phyloP scores from a whole-genome alignment of 2,329 filamentous ascomycete genomes.

The Xylaria sp. region DNA sequence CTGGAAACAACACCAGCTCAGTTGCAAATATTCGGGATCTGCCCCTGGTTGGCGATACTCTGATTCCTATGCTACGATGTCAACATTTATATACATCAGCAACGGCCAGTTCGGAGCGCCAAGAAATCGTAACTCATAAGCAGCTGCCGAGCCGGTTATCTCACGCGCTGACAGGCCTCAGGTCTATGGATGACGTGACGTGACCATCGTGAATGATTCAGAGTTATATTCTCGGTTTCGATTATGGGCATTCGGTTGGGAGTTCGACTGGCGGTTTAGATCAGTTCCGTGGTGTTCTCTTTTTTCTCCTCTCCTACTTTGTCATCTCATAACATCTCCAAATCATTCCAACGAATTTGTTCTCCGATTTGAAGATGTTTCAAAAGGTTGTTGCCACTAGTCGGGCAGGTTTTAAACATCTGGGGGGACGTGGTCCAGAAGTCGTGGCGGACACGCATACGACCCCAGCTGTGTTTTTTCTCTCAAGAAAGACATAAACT shows the following conservation, averaged over 20 bases:
- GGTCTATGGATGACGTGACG: constrained; percentile 31
- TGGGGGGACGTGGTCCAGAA: constrained; percentile 14
- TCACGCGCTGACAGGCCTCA: constrained; percentile 20
- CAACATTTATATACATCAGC: constrained; percentile 12
- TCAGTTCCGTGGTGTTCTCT: constrained; percentile 25
- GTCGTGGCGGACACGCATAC: constrained; percentile 12
- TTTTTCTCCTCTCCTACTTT: constrained; percentile 32
- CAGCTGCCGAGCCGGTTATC: constrained; percentile 18
- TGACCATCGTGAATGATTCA: constrained; percentile 34
- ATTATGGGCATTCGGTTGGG: constrained; percentile 36
- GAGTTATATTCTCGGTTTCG: constrained; percentile 35
- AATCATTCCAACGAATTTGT: constrained; percentile 35
- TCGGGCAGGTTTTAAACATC: constrained; percentile 24
- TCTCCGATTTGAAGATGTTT: constrained; percentile 30
- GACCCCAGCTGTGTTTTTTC: constrained; percentile 20
- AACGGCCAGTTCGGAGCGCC: constrained; percentile 9
- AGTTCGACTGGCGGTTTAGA: constrained; percentile 37
- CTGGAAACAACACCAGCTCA: constrained; percentile 4
- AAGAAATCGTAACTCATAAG: constrained; percentile 8
- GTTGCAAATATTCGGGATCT: constrained; percentile 3
- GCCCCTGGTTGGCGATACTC: constrained; percentile 2
- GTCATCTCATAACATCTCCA: constrained; percentile 40
- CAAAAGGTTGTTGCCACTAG: constrained; percentile 26
- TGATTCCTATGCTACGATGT: constrained; percentile 16
- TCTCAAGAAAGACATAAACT: constrained; percentile 17